Evolutionary conservation across 2,329 filamentous ascomycete genomes (phyloP).

Genomic region (Dactylellina drechsleri): DNA sequence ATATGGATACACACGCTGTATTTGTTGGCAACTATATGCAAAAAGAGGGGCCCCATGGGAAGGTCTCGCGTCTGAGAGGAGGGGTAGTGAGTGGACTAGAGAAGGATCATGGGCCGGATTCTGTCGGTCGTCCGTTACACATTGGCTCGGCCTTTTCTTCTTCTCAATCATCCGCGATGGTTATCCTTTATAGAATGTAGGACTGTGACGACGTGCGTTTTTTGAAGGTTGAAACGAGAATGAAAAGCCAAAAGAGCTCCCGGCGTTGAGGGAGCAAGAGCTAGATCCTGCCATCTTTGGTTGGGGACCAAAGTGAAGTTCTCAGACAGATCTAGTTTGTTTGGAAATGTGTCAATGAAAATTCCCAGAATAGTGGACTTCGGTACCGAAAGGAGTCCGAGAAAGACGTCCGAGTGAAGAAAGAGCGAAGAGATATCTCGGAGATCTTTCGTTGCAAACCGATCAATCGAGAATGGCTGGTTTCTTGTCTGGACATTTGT

Average conservation of each 20-base stretch:
- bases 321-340: conserved; percentile 1
- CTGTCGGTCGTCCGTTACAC: conserved; percentile 30
- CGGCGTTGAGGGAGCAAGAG: conserved; percentile 11
- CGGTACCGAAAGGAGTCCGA: too few species aligned
- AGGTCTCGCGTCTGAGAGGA: too few species aligned
- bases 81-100: conserved; percentile 26
- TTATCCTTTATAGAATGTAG: conserved; percentile 7
- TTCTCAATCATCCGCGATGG: too few species aligned
- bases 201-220: conserved; percentile 35
- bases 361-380: background rate
- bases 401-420: background rate
- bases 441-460: too few species aligned
- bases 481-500: too few species aligned
- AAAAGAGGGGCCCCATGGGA: conserved; percentile 8
- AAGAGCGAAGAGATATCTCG: background rate
- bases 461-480: too few species aligned
- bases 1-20: conserved; percentile 40
- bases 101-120: conserved; percentile 41
- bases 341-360: background rate
- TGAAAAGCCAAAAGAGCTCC: conserved; percentile 39
- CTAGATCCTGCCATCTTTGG: conserved; percentile 40
- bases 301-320: background rate
- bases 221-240: conserved; percentile 28
- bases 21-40: conserved; percentile 25
- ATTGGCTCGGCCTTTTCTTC: conserved; percentile 19